Base-by-base conservation (phyloP, 2,329 filamentous ascomycete species). In the Microascus cirrosus region DNA sequence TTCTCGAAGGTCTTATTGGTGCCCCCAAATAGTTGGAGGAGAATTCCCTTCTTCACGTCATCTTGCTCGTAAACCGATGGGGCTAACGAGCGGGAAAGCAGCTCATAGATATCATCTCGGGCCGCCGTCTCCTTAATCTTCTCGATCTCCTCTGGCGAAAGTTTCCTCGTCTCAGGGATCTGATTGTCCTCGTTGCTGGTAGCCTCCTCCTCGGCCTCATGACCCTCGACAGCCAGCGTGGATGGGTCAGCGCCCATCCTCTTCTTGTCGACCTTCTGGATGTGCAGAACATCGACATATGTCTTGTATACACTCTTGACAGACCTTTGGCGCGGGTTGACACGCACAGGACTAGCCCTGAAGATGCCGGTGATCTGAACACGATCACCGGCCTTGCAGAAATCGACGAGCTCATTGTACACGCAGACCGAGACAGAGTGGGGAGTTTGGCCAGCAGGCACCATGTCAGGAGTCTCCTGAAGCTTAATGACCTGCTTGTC, bases 401-500 rank as follows among this genome's bases (percentile, higher is more conserved):
- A 87, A 73, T 99, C 94, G 1, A 99, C 95, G 56, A 99, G 78
- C 70, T 99, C 94, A 67, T 97, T 93, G 70, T 99, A 97, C 13
- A 92, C 90, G 67, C 93, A 96, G 55, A 99, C 83, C 0, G 93
- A 96, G 28, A 99, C 94, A 0, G 93, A 96, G 72, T 99, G 94
- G 15, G 94, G 94, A 22, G 94, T 99, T 73, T 99, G 94, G 20
- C 94, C 94, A 63, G 96, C 88, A 54, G 94, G 94, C 20, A 99
- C 88, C 42, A 85, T 90, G 70, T 99, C 94, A 0, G 94, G 94
- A 0, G 94, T 99, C 72, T 99, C 94, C 72, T 99, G 94, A 48
- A 99, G 79, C 71, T 99, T 99, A 74, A 99, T 96, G 60, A 99
- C 90, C 70, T 99, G 94, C 76, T 99, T 99, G 70, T 99, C 94